Evolutionary conservation across 805 yeast species (phyloP), one percentile per base, ranked within the genome.

Genomic region (Candida gorgasii): DNA sequence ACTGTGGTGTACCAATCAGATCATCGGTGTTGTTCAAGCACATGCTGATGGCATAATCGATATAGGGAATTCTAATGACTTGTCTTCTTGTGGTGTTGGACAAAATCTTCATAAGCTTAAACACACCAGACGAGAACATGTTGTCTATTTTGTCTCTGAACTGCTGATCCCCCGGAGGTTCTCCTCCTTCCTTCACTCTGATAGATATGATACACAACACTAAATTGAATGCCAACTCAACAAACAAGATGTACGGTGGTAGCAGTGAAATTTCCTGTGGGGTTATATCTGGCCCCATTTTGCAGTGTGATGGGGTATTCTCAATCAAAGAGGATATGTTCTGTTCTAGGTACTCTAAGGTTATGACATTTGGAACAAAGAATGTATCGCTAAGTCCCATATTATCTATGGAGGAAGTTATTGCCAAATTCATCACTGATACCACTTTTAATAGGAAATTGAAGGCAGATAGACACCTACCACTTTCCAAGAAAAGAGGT

Each of bases 321-420:
- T 28, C 31, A 7, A n/a, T 8, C 8, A 28, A n/a, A 14, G 7
- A 6, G 31, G 7, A n/a, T 28, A 28, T 13, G 6, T 14, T n/a
- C 16, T 28, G 31, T 14, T 28, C 31, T 14, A 28, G 12, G 31
- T 28, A 28, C 7, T 28, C 31, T 11, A 28, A 28, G 16, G 31
- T 28, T 14, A 28, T 14, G 8, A 28, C 31, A n/a, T 28, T 28
- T 6, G 31, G 31, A 8, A 14, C 16, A 14, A 28, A 28, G 6
- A 28, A 14, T 7, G 31, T 14, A 28, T 28, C 31, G 12, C 16
- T 28, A 14, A 28, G 7, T n/a, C 31, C 31, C 31, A 28, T 40
- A 19, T 44, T 41, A 39, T 54, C 60, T 12, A 55, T 49, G 9
- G 49, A 49, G 27, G 52, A 49, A 4, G 60, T 54, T n/a, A 55